Base-by-base conservation (phyloP, 768 basidiomycete species). In the Kondoa subrosea region DNA sequence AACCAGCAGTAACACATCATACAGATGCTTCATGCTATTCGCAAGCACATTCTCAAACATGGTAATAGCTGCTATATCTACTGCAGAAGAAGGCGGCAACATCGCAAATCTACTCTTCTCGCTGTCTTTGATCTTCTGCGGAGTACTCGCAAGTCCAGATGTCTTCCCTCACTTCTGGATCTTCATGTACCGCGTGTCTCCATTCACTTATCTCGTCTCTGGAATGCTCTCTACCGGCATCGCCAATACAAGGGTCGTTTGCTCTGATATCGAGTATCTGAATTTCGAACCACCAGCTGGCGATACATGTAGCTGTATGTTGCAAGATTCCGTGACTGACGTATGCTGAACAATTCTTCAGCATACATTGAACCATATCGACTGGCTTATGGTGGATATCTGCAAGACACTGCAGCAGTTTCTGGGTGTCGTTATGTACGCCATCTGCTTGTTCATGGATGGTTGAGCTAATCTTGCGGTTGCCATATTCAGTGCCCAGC, bases 211-310 rank as follows among this genome's bases (percentile, higher is more conserved):
- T 68, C 72, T 79, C 65, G 69, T 71, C 14, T 64, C 69, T 14
- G 68, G 69, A 15, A 70, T 75, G 62, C 69, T 75, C 26, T 67
- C 69, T 14, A 70, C 69, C 1, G 63, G 72, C 50, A 69, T 81
- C 4, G 75, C 78, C 69, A 74, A 71, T 21, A 66, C 75, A 1
- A 61, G 67, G 0, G 76, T 80, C 61, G 69, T 72, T 27, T 91
- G 90, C 74, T 76, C 85, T 0, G n/a, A 76, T 0, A 76, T 79
- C 63, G 90, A 91, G 74, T 78, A 83, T n/a, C 82, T 84, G 1
- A 79, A 78, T 0, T 74, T 91, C 69, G 73, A 81, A 14, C 83
- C 86, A 0, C 83, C 84, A 0, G 68, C 76, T 0, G 84, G 83
- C 1, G 72, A 79, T 68, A 83, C 79, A 2, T 88, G 87, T 72